Base-by-base conservation (phyloP, 2,329 filamentous ascomycete species). In the Metarhizium humberi region DNA sequence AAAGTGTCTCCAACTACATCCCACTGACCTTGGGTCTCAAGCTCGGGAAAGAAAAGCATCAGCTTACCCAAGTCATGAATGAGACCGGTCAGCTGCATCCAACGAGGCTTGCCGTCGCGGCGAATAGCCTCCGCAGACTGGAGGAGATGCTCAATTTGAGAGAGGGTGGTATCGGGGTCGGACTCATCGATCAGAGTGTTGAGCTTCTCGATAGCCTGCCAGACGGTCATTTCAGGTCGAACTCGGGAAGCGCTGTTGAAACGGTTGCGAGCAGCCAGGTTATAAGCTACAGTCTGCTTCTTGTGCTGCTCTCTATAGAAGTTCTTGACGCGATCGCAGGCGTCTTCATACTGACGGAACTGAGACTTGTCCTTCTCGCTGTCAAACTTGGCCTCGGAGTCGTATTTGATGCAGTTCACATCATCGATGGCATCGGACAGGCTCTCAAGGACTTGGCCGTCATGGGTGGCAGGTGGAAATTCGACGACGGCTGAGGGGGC, bases 151-250 rank as follows among this genome's bases (percentile, higher is more conserved):
- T 95, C 87, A 67, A 95, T 95, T 75, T 95, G 91, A 32, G 84
- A 87, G 59, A 96, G 84, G 50, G 82, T 84, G 49, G 91, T 95
- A 74, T 96, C 90, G 1, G 91, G 91, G 74, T 96, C 91, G 20
- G 86, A 91, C 72, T 95, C 88, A 73, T 96, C 91, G 69, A 95
- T 88, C 53, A 95, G 80, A 0, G 87, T 90, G 79, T 95, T 90
- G 66, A 95, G 85, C 73, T 90, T 92, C 80, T 95, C 89, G 74
- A 95, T 94, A 20, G 91, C 91, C 69, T 95, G 78, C 91, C 90
- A 95, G 69, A 95, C 79, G 59, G 85, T 87, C 88, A 95, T 90
- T 70, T 87, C 79, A 16, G 86, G 83, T 54, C 78, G 74, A 45
- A 64, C 66, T 18, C 87, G 82, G 2, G 80, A 80, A 58, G 84